These are phyloP conservation scores for Pseudozyma pruni DNA, from an alignment of 1,284 basidiomycete genomes.

Conservation along the genomic window DNA sequence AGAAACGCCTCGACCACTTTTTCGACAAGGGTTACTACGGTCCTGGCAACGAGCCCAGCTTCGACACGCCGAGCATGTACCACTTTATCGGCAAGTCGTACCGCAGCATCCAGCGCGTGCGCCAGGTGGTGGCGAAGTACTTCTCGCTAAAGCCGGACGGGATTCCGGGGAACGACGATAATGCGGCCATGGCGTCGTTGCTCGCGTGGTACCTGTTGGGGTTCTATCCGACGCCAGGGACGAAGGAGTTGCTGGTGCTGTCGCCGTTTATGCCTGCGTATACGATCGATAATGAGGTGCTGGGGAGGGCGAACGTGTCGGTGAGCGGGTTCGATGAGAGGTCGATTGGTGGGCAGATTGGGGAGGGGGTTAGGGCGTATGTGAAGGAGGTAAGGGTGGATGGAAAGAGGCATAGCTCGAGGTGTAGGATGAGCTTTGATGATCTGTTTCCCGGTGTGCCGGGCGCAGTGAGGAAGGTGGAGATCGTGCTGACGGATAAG, in stretches of 20 bases:
- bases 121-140: slow-evolving; percentile 47
- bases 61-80: slow-evolving; percentile 55
- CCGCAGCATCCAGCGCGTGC: slow-evolving; percentile 38
- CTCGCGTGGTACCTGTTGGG: slow-evolving; percentile 74
- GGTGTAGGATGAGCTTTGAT: slow-evolving; percentile 47
- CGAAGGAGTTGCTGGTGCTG: slow-evolving; percentile 54
- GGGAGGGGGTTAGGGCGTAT: slow-evolving; percentile 36
- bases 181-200: slow-evolving; percentile 78
- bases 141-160: slow-evolving; percentile 46
- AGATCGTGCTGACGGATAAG: slow-evolving; percentile 31
- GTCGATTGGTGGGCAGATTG: slow-evolving; percentile 25
- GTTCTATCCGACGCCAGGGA: slow-evolving; percentile 73
- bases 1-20: slow-evolving; percentile 55
- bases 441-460: slow-evolving; percentile 43
- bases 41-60: slow-evolving; percentile 60
- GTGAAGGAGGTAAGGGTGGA: slow-evolving; percentile 39
- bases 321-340: slow-evolving; percentile 46
- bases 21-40: slow-evolving; percentile 52
- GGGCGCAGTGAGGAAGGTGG: slow-evolving; percentile 25
- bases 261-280: slow-evolving; percentile 57
- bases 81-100: slow-evolving; percentile 45
- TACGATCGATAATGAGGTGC: slow-evolving; percentile 52
- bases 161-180: slow-evolving; percentile 72
- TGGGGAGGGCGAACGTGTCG: slow-evolving; percentile 47
- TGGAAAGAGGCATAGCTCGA: slow-evolving; percentile 34